These are phyloP conservation scores for Cercophora sp. DNA, from an alignment of 495 filamentous ascomycete genomes.

Conservation along the genomic window DNA sequence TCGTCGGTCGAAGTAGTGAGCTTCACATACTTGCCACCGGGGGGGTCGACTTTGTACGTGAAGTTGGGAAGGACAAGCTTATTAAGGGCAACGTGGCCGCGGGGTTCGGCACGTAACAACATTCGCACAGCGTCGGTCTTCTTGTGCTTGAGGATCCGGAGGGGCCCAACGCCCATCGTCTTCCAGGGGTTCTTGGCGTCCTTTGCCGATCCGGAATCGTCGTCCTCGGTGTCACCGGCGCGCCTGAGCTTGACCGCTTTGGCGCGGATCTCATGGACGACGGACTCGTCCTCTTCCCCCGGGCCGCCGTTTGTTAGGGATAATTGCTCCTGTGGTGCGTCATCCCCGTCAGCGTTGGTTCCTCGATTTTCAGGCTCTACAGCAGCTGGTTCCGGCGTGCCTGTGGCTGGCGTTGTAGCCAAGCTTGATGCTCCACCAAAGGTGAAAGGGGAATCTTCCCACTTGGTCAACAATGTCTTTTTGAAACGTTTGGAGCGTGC, in stretches of 20 bases:
- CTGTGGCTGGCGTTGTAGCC: slow-evolving; percentile 55
- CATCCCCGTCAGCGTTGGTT: slow-evolving; percentile 47
- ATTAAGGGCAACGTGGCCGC: slow-evolving; percentile 67
- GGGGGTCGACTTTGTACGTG: slow-evolving; percentile 48
- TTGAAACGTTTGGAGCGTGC: slow-evolving; percentile 8
- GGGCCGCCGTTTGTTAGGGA: slow-evolving; percentile 59
- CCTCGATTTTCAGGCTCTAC: slow-evolving; percentile 47
- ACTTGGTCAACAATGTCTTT: slow-evolving; percentile 21
- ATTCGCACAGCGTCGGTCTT: slow-evolving; percentile 58
- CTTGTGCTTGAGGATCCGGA: slow-evolving; percentile 66
- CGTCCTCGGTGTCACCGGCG: slow-evolving; percentile 32
- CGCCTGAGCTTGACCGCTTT: slow-evolving; percentile 54
- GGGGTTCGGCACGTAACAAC: slow-evolving; percentile 63
- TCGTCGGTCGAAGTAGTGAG: slow-evolving; percentile 50
- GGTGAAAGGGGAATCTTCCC: slow-evolving; percentile 41
- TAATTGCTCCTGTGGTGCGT: slow-evolving; percentile 53
- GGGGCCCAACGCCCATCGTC: slow-evolving; percentile 58
- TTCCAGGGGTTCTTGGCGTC: slow-evolving; percentile 49
- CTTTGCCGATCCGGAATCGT: slow-evolving; percentile 30
- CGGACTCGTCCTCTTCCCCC: slow-evolving; percentile 68
- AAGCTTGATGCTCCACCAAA: slow-evolving; percentile 50
- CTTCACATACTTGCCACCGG: slow-evolving; percentile 51
- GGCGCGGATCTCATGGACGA: slow-evolving; percentile 58
- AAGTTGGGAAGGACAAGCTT: slow-evolving; percentile 54
- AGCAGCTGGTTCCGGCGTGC: slow-evolving; percentile 57